Evolutionary conservation across 2,329 filamentous ascomycete genomes (phyloP), one percentile per base, ranked within the genome.

Genomic region (Alternaria ethzedia): DNA sequence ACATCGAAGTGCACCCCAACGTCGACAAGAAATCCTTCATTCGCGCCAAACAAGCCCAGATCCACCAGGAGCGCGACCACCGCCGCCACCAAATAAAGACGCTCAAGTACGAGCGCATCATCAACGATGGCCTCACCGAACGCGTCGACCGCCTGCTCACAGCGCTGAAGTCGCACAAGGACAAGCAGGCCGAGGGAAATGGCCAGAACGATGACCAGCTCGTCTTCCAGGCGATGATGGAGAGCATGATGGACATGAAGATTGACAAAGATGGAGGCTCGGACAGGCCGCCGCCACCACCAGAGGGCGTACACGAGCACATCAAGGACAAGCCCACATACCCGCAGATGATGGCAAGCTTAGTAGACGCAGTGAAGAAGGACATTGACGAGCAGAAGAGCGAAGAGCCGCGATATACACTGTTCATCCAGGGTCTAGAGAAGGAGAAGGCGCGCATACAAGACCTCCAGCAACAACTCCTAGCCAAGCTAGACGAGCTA

Each of bases 21-120:
- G 96, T 99, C 79, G 96, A 99, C 84, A 99, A 99, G 82, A 89
- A 91, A 55, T 98, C 95, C 65, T 99, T 99, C 82, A 99, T 99
- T 80, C 93, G 95, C 70, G 96, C 96, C 69, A 99, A 99, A 83
- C 96, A 98, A 84, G 91, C 90, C 73, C 94, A 99, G 83, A 99
- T 99, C 74, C 96, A 99, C 81, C 89, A 94, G 77, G 91, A 97
- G 79, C 91, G 96, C 59, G 86, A 90, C 70, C 91, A 96, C 75
- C 91, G 96, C 61, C 93, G 91, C 78, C 89, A 92, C 73, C 91
- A 97, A 76, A 98, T 99, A 79, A 90, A 92, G 74, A 96, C 93
- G 7, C 86, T 96, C 71, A 95, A 95, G 82, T 98, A 97, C 81
- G 96, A 96, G 82, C 90, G 92, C 66, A 88, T 93, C 74, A 90